Evolutionary conservation across 1,139 yeast species (phyloP).

Genomic region (Taphrina confusa): DNA sequence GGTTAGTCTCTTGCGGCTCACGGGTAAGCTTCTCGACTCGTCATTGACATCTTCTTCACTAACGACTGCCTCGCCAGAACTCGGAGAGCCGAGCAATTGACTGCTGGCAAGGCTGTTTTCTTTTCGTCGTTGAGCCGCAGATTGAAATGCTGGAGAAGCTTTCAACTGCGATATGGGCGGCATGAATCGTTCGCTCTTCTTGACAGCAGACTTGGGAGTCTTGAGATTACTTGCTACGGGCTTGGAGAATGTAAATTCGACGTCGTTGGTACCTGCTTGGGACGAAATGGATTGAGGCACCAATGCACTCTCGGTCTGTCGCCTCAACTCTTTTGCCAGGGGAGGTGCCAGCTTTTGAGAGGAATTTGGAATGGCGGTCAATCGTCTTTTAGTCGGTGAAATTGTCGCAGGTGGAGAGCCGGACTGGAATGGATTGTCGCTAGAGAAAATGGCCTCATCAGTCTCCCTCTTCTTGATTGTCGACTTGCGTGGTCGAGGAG

Average conservation of each 20-base stretch:
- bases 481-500: constrained; percentile 7
- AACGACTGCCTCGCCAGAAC: background rate
- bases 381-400: constrained; percentile 20
- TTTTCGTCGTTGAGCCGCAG: constrained; percentile 31
- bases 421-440: constrained; percentile 33
- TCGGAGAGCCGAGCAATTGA: constrained; percentile 6
- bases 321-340: constrained; percentile 8
- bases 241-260: constrained; percentile 10
- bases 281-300: constrained; percentile 15
- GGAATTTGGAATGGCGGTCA: constrained; percentile 11
- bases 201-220: constrained; percentile 6
- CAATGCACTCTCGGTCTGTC: constrained; percentile 13
- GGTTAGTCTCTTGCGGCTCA: constrained; percentile 32
- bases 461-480: constrained; percentile 18
- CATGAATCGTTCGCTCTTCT: constrained; percentile 29
- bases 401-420: constrained; percentile 14
- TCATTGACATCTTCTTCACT: constrained; percentile 36
- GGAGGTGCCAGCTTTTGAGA: constrained; percentile 29
- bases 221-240: background rate
- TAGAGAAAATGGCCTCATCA: constrained; percentile 22
- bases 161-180: constrained; percentile 20
- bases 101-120: constrained; percentile 25
- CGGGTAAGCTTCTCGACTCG: constrained; percentile 26
- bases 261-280: constrained; percentile 4
- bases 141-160: constrained; percentile 30